Conservation (phyloP, 192 early-diverging fungal genomes). For the Neocallimastix lanati region DNA sequence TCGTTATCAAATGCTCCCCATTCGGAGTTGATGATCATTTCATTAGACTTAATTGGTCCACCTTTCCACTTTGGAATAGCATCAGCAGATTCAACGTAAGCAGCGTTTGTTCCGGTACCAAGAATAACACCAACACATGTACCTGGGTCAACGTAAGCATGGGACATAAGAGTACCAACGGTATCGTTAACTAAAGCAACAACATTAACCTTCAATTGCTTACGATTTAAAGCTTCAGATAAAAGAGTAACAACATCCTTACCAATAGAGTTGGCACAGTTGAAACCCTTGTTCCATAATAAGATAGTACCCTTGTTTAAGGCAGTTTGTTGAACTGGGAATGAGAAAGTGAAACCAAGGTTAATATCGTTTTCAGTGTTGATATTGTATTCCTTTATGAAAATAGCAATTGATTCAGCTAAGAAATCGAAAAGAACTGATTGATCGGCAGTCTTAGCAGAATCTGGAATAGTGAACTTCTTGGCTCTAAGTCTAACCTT, state of each 20-base stretch:
- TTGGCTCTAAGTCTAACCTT: conserved; percentile 58
- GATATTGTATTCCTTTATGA: conserved; percentile 27
- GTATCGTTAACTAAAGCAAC: too few species aligned
- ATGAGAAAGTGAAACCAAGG: conserved; percentile 89
- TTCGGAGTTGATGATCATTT: conserved; percentile 87
- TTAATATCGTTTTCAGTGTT: conserved; percentile 3
- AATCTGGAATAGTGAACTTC: conserved; percentile 48
- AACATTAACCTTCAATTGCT: conserved; percentile 54
- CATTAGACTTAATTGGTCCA: conserved; percentile 9
- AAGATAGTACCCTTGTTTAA: conserved; percentile 27
- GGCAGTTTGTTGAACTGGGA: conserved; percentile 67
- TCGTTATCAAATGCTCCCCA: conserved; percentile 84
- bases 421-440: conserved; percentile 72
- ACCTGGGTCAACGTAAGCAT: conserved; percentile 66
- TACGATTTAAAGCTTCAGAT: conserved; percentile 41
- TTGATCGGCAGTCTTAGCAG: conserved; percentile 58
- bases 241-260: conserved; percentile 70
- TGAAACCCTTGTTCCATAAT: conserved; percentile 75
- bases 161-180: too few species aligned
- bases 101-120: too few species aligned
- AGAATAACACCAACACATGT: conserved; percentile 66
- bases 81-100: conserved; percentile 56
- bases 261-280: conserved; percentile 49
- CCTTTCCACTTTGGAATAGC: conserved; percentile 55
- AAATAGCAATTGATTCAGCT: conserved; percentile 66